phyloP scores from a whole-genome alignment of 768 basidiomycete species.

The Phanerochaete carnosa region DNA sequence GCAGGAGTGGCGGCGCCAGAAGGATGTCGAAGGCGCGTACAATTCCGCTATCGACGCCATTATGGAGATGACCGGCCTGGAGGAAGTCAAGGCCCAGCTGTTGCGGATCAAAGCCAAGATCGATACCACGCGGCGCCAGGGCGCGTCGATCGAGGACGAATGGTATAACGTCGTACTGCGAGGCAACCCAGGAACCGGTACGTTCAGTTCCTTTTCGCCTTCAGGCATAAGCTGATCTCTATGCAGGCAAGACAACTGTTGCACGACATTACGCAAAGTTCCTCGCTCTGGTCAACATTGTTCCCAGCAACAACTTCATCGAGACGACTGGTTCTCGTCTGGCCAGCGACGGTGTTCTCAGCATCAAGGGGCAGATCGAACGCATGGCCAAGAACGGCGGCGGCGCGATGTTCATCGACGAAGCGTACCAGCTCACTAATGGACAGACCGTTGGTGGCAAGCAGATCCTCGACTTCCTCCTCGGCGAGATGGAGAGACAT shows the following conservation, averaged over 20 bases:
- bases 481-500: conserved; percentile 74
- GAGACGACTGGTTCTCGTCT: conserved; percentile 65
- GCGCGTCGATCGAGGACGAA: conserved; percentile 46
- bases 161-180: conserved; percentile 62
- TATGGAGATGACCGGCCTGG: conserved; percentile 70
- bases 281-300: conserved; percentile 47
- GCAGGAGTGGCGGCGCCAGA: conserved; percentile 55
- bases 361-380: conserved; percentile 47
- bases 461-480: conserved; percentile 64
- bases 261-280: conserved; percentile 63
- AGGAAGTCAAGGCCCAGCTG: conserved; percentile 58
- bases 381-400: conserved; percentile 48
- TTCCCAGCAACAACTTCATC: conserved; percentile 49
- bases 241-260: conserved; percentile 65
- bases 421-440: conserved; percentile 63
- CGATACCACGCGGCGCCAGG: conserved; percentile 54
- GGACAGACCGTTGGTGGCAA: conserved; percentile 45
- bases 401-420: conserved; percentile 67
- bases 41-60: conserved; percentile 58
- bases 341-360: conserved; percentile 53
- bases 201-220: conserved; percentile 5
- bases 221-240: not conserved
- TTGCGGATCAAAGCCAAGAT: conserved; percentile 59
- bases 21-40: conserved; percentile 46
- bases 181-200: conserved; percentile 76